Conservation (phyloP, 768 basidiomycete species). For the Pleurotus giganteus region DNA sequence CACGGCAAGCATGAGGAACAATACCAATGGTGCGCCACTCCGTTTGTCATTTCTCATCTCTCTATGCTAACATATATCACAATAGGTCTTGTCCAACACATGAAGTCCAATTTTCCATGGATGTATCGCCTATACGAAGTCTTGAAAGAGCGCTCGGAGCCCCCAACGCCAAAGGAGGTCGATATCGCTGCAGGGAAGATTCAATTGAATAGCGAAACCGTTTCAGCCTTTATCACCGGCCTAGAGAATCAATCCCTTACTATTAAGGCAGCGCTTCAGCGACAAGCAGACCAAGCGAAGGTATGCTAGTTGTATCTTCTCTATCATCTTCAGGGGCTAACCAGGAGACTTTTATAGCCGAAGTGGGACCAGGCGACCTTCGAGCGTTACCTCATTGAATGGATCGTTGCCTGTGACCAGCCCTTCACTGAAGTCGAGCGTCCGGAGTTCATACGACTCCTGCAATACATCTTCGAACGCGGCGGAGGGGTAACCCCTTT, state of each 20-base stretch:
- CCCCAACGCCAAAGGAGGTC: not conserved
- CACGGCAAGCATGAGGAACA: slow-evolving; percentile 17
- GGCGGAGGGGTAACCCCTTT: slow-evolving; percentile 12
- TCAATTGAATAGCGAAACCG: not conserved
- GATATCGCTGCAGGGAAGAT: not conserved
- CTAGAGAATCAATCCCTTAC: not conserved
- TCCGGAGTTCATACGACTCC: slow-evolving; percentile 15
- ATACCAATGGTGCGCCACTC: slow-evolving; percentile 16
- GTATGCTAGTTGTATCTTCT: slow-evolving; percentile 1
- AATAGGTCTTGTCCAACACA: not conserved
- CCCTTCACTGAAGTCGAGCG: slow-evolving; percentile 20
- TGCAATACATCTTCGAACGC: slow-evolving; percentile 14
- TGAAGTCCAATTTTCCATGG: not conserved
- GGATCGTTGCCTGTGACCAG: slow-evolving; percentile 17
- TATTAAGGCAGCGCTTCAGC: not conserved
- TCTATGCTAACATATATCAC: not conserved
- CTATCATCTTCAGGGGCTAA: not conserved
- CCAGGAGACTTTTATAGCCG: slow-evolving; percentile 10
- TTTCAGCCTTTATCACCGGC: not conserved
- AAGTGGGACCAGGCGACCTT: slow-evolving; percentile 17
- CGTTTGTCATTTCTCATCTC: not conserved
- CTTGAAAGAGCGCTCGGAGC: not conserved
- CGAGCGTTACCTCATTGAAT: slow-evolving; percentile 15
- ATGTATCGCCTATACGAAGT: not conserved
- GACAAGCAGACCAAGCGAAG: not conserved